Evolutionary conservation across 148 eudicot species (phyloP).

Genomic region (Camellia lanceoleosa): DNA sequence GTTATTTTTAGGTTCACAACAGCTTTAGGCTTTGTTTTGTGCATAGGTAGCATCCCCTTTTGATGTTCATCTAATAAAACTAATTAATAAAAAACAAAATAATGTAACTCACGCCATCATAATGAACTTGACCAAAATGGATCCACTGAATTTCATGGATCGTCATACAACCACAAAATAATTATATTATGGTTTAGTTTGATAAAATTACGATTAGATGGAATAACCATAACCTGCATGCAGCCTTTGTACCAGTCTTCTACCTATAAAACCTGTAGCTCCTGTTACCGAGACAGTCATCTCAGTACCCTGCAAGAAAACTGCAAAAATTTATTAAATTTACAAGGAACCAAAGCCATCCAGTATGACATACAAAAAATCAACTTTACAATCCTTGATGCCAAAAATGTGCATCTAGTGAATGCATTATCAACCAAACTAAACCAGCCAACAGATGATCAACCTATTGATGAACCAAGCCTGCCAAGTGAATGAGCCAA

Average conservation of each 20-base stretch:
- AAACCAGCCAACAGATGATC: neutral
- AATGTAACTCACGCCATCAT: neutral
- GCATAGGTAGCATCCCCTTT: neutral
- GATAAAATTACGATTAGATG: neutral
- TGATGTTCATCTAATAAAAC: neutral
- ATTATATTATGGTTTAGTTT: neutral
- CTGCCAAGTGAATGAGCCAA: neutral
- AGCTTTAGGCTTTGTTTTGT: neutral
- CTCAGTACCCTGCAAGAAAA: conserved; percentile 45
- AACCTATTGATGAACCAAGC: neutral
- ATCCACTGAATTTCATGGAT: neutral
- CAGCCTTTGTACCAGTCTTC: conserved; percentile 77
- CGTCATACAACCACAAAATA: neutral
- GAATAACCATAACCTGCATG: conserved; percentile 47
- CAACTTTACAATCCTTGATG: neutral
- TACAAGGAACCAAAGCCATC: neutral
- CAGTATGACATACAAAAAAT: neutral
- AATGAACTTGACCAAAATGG: neutral
- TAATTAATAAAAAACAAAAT: neutral
- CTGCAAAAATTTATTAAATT: neutral
- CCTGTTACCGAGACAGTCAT: conserved; percentile 93
- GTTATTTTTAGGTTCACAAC: neutral
- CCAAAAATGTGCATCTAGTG: neutral
- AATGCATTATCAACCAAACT: neutral
- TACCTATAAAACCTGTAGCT: conserved; percentile 95